Conservation (phyloP, 108 stramenopile species). For the Parmales sp. region DNA sequence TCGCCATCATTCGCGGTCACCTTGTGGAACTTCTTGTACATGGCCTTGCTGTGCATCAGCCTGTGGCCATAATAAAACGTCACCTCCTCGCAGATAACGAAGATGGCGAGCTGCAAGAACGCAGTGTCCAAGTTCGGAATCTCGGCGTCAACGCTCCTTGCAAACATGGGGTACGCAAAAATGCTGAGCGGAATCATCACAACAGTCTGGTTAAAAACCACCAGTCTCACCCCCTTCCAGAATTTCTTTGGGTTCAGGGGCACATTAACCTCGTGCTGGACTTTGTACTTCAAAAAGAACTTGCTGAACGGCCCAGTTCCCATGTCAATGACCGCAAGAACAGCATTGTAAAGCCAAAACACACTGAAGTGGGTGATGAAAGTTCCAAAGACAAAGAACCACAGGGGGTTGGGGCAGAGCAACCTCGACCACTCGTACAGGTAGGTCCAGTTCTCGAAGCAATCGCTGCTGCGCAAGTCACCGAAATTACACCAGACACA, state of each 20-base stretch:
- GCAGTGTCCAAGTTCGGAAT: neutral
- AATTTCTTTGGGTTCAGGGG: neutral
- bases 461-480: too few species aligned
- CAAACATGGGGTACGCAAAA: neutral
- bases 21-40: constrained; percentile 17
- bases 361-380: too few species aligned
- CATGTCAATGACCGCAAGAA: too few species aligned
- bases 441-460: too few species aligned
- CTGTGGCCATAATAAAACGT: constrained; percentile 18
- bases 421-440: too few species aligned
- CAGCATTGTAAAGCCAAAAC: too few species aligned
- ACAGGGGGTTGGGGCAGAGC: too few species aligned
- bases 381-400: too few species aligned
- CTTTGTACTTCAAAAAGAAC: neutral
- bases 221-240: neutral
- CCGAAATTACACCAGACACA: too few species aligned
- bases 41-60: neutral
- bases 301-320: too few species aligned
- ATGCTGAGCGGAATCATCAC: neutral
- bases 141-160: neutral
- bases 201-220: neutral
- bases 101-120: neutral
- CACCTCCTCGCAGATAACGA: constrained; percentile 7
- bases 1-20: too few species aligned
- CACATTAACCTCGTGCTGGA: neutral